Conservation (phyloP, 2,329 filamentous ascomycete species). For the Ophiostoma ips region DNA sequence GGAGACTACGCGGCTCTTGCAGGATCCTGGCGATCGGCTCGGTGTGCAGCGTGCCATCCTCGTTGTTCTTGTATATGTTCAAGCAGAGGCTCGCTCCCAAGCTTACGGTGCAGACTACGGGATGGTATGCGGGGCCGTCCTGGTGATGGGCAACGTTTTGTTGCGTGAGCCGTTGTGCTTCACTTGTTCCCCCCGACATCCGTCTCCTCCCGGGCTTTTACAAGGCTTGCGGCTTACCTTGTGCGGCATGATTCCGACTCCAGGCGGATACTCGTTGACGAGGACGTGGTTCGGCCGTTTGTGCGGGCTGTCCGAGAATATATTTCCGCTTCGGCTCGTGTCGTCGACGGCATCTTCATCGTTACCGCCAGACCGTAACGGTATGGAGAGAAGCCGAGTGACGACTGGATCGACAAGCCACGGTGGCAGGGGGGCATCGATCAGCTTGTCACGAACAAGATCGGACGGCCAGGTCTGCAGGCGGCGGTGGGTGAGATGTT, state of each 20-base stretch:
- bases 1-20: slow-evolving; percentile 70
- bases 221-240: slow-evolving; percentile 31
- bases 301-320: slow-evolving; percentile 57
- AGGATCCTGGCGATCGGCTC: slow-evolving; percentile 46
- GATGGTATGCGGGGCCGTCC: slow-evolving; percentile 77
- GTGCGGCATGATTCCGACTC: slow-evolving; percentile 93
- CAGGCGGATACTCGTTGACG: slow-evolving; percentile 80
- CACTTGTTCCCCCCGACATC: not conserved
- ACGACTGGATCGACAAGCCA: slow-evolving; percentile 65
- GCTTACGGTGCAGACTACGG: slow-evolving; percentile 82
- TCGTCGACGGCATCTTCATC: slow-evolving; percentile 14
- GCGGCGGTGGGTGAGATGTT: slow-evolving; percentile 71
- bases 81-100: slow-evolving; percentile 66
- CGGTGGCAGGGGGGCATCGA: slow-evolving; percentile 57
- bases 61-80: slow-evolving; percentile 54
- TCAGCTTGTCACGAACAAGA: slow-evolving; percentile 62
- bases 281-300: slow-evolving; percentile 74
- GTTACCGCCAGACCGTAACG: slow-evolving; percentile 16
- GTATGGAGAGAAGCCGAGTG: slow-evolving; percentile 40
- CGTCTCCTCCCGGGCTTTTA: too few relatives aligned
- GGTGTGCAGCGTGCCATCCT: slow-evolving; percentile 41
- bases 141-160: slow-evolving; percentile 14
- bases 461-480: slow-evolving; percentile 84
- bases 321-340: slow-evolving; percentile 18
- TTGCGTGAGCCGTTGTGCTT: not conserved